Evolutionary conservation across 2,329 filamentous ascomycete species (phyloP).

Genomic region (Pseudogymnoascus sp.): DNA sequence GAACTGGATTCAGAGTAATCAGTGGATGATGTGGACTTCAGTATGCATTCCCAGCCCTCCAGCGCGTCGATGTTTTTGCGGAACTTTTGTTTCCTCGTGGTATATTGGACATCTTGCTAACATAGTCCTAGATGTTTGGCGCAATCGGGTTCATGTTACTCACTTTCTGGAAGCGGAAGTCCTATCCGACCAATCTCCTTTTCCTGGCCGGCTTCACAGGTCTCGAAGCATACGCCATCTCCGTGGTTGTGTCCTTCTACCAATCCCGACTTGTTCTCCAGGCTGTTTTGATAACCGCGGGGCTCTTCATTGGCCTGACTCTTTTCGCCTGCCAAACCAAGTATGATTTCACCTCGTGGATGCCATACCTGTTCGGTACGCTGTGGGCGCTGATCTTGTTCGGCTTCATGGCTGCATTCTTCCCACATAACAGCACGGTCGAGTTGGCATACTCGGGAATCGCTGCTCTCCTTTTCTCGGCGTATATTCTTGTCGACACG

Average conservation of each 20-base stretch:
- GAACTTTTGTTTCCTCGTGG: neutral
- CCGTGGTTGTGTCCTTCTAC: constrained; percentile 88
- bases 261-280: constrained; percentile 76
- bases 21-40: constrained; percentile 78
- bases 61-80: neutral
- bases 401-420: constrained; percentile 85
- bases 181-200: constrained; percentile 86
- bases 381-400: constrained; percentile 89
- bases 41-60: constrained; percentile 34
- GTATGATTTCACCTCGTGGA: constrained; percentile 97
- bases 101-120: neutral
- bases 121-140: constrained; percentile 55
- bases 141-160: constrained; percentile 77
- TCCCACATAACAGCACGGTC: constrained; percentile 71
- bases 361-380: constrained; percentile 85
- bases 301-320: constrained; percentile 71
- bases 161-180: constrained; percentile 93
- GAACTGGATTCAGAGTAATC: constrained; percentile 75
- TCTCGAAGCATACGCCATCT: constrained; percentile 88
- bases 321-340: constrained; percentile 94
- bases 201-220: constrained; percentile 88
- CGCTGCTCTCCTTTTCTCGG: constrained; percentile 81
- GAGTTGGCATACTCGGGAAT: constrained; percentile 82
- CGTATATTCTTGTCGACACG: constrained; percentile 92
- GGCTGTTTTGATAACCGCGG: constrained; percentile 79